A percentile compares a stretch with the other conserved stretches of the same genome.
Conservation (phyloP, 139 green algal genomes). For the Astrephomene gubernaculifera region DNA sequence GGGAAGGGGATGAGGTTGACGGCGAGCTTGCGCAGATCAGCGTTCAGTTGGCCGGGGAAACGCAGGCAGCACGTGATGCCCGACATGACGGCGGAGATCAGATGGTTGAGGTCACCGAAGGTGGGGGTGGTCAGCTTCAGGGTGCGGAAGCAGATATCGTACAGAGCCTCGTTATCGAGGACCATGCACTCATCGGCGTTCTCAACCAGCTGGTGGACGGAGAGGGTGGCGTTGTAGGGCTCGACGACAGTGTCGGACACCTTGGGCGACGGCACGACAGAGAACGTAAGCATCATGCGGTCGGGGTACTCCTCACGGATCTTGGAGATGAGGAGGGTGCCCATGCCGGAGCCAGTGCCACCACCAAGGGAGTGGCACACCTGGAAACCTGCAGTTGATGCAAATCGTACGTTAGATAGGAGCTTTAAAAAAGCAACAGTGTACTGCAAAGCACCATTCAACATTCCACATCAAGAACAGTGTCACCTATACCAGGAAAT, state of each 20-base stretch:
- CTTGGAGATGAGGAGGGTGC: conserved; percentile 98
- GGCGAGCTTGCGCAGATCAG: conserved; percentile 98
- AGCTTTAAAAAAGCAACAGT: background rate
- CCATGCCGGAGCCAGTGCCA: conserved; percentile 97
- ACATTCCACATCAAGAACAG: background rate
- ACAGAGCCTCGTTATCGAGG: conserved; percentile 98
- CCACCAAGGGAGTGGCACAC: conserved; percentile 95
- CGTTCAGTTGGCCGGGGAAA: conserved; percentile 99
- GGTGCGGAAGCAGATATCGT: conserved; percentile 99
- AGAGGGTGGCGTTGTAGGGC: conserved; percentile 99
- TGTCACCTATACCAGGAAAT: background rate
- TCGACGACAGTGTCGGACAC: conserved; percentile 99
- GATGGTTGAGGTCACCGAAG: conserved; percentile 98
- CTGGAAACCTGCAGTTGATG: conserved; percentile 83
- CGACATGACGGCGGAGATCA: conserved; percentile 99
- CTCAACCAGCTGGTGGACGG: conserved; percentile 99
- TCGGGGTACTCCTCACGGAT: conserved; percentile 98
- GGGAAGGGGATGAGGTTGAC: conserved; percentile 99
- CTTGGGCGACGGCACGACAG: conserved; percentile 98
- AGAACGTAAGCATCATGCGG: conserved; percentile 99
- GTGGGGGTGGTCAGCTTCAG: conserved; percentile 99
- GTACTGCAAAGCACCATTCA: too few species aligned
- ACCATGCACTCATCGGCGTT: conserved; percentile 99
- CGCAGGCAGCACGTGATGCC: conserved; percentile 99
- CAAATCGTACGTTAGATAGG: background rate